Evolutionary conservation across 2,329 filamentous ascomycete species (phyloP).

Genomic region (Aspergillus costaricaensis): DNA sequence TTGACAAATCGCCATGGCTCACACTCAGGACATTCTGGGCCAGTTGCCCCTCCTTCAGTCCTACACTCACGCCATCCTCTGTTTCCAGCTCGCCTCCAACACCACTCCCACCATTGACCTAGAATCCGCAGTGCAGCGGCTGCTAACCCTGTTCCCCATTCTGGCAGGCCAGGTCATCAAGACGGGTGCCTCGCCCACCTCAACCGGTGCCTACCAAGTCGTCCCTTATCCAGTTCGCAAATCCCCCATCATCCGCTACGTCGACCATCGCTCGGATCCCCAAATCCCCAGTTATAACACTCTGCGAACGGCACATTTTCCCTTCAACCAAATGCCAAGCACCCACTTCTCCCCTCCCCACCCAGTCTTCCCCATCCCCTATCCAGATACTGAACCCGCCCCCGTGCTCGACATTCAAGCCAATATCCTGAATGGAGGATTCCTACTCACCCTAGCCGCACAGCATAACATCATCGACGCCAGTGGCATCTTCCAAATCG

Average conservation of each 20-base stretch:
- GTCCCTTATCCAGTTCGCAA: not conserved
- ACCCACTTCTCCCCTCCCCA: slow-evolving; percentile 28
- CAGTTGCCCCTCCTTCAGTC: slow-evolving; percentile 26
- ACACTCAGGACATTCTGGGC: slow-evolving; percentile 24
- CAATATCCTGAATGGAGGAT: slow-evolving; percentile 26
- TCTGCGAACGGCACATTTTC: slow-evolving; percentile 19
- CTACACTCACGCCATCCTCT: slow-evolving; percentile 25
- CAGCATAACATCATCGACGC: slow-evolving; percentile 32
- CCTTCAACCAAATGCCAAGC: slow-evolving; percentile 35
- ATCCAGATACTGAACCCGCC: slow-evolving; percentile 19
- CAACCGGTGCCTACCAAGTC: slow-evolving; percentile 19
- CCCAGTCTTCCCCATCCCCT: slow-evolving; percentile 30
- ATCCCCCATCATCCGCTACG: slow-evolving; percentile 13
- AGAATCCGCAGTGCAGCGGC: slow-evolving; percentile 10
- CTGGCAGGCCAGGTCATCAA: slow-evolving; percentile 20
- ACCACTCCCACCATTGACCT: slow-evolving; percentile 7
- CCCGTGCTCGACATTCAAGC: slow-evolving; percentile 30
- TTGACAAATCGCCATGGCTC: slow-evolving; percentile 6
- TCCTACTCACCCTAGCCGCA: slow-evolving; percentile 24
- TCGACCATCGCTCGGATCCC: slow-evolving; percentile 10
- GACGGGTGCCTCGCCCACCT: not conserved
- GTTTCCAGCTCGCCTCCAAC: slow-evolving; percentile 16
- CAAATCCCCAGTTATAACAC: not conserved
- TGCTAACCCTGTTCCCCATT: slow-evolving; percentile 19
- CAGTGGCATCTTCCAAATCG: slow-evolving; percentile 23